Conservation (phyloP, 176 grass and related monocot species). For the Luzula sylvatica region DNA sequence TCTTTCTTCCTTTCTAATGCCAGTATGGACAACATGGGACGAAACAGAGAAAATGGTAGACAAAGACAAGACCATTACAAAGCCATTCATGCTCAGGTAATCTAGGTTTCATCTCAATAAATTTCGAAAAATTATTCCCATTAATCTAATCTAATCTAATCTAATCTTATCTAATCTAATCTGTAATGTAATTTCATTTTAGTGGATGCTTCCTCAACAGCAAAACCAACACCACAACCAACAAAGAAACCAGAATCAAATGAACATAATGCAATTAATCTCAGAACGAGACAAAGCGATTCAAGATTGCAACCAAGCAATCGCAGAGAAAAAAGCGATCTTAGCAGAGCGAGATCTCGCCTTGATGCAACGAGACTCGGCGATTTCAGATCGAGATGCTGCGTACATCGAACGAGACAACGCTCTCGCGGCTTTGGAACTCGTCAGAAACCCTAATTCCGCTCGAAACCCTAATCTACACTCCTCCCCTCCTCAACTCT, state of each 20-base stretch:
- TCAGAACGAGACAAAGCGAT: conserved; percentile 71
- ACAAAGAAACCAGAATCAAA: conserved; percentile 5
- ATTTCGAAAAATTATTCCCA: not conserved
- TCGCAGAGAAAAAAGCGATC: conserved; percentile 80
- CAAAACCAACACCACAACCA: not conserved
- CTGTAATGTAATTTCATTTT: conserved; percentile 10
- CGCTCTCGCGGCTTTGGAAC: conserved; percentile 56
- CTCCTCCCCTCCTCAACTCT: conserved; percentile 47
- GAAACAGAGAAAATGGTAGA: conserved; percentile 68
- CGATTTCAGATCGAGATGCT: conserved; percentile 55
- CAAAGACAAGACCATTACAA: conserved; percentile 60
- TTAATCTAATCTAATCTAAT: not conserved
- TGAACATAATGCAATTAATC: conserved; percentile 34
- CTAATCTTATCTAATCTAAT: conserved; percentile 2
- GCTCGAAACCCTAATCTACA: conserved; percentile 50
- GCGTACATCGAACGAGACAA: conserved; percentile 77
- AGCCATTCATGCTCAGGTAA: conserved; percentile 75
- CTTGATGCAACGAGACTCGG: conserved; percentile 63
- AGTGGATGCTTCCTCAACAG: conserved; percentile 91
- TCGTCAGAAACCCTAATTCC: conserved; percentile 40
- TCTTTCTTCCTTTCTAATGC: conserved; percentile 13
- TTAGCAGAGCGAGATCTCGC: conserved; percentile 74
- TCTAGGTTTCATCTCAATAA: conserved; percentile 1
- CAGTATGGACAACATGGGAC: conserved; percentile 66
- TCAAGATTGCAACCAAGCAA: conserved; percentile 60